Evolutionary conservation across 176 grass and related monocot genomes (phyloP).

Genomic region (Saccharum officinarum): DNA sequence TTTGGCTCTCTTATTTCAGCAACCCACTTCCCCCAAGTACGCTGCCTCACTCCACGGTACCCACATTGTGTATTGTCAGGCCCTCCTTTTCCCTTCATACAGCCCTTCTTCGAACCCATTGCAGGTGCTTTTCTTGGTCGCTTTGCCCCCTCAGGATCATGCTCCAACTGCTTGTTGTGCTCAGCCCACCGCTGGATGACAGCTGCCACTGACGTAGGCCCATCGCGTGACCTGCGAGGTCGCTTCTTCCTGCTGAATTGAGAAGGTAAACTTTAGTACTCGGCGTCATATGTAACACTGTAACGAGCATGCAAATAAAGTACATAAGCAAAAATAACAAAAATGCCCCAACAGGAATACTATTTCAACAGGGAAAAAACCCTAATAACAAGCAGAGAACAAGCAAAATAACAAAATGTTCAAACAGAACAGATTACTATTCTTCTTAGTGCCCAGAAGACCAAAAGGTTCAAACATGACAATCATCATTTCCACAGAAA

Average conservation of each 20-base stretch:
- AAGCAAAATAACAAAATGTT: background rate
- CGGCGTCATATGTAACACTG: background rate
- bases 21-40: constrained; percentile 98
- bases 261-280: constrained; percentile 20
- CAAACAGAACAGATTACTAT: background rate
- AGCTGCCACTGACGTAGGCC: constrained; percentile 59
- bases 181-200: constrained; percentile 66
- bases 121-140: constrained; percentile 56
- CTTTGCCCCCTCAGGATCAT: background rate
- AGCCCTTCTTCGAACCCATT: constrained; percentile 94
- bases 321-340: background rate
- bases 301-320: background rate
- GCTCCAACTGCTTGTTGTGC: constrained; percentile 51
- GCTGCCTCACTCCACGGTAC: constrained; percentile 86
- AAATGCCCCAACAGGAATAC: background rate
- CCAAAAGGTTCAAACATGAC: background rate
- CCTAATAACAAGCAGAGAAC: background rate
- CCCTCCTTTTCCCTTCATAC: constrained; percentile 94
- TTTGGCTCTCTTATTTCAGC: constrained; percentile 92
- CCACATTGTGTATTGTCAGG: constrained; percentile 68
- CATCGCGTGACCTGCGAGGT: too few relatives aligned
- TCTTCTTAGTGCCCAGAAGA: background rate
- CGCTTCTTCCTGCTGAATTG: constrained; percentile 63
- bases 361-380: background rate
- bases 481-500: background rate